Evolutionary conservation across 371 early-diverging fungal genomes (phyloP).

Genomic region (Circinella umbellata): DNA sequence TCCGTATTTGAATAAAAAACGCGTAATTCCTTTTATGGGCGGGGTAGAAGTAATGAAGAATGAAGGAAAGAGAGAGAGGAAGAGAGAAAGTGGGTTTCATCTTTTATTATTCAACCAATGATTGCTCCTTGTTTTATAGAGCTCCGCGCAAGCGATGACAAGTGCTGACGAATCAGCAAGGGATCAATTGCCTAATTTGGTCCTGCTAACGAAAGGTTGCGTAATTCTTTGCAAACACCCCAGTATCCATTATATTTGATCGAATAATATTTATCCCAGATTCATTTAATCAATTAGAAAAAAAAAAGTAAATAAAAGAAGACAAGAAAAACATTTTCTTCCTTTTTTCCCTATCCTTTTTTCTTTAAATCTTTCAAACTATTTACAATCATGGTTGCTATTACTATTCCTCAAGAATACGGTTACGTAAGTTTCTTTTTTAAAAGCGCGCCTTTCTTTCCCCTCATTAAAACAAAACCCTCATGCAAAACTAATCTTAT

Average conservation of each 20-base stretch:
- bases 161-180: slow-evolving; percentile 9
- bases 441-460: not conserved
- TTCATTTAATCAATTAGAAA: not conserved
- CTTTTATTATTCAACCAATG: not conserved
- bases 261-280: not conserved
- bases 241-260: not conserved
- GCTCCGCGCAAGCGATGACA: not conserved
- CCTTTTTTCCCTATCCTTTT: not conserved
- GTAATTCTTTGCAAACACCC: not conserved
- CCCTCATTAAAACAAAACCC: too few relatives aligned
- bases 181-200: not conserved
- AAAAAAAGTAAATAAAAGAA: not conserved
- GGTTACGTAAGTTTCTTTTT: slow-evolving; percentile 56
- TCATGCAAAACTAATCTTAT: too few relatives aligned
- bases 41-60: too few relatives aligned
- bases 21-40: too few relatives aligned
- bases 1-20: too few relatives aligned
- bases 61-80: too few relatives aligned
- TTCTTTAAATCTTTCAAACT: not conserved
- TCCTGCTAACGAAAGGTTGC: not conserved
- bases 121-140: not conserved
- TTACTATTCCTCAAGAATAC: slow-evolving; percentile 59
- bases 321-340: not conserved
- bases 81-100: too few relatives aligned
- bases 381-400: slow-evolving; percentile 38